Evolutionary conservation across 2,329 filamentous ascomycete genomes (phyloP), one percentile per base, ranked within the genome.

Genomic region (Colletotrichum ledebouriae): DNA sequence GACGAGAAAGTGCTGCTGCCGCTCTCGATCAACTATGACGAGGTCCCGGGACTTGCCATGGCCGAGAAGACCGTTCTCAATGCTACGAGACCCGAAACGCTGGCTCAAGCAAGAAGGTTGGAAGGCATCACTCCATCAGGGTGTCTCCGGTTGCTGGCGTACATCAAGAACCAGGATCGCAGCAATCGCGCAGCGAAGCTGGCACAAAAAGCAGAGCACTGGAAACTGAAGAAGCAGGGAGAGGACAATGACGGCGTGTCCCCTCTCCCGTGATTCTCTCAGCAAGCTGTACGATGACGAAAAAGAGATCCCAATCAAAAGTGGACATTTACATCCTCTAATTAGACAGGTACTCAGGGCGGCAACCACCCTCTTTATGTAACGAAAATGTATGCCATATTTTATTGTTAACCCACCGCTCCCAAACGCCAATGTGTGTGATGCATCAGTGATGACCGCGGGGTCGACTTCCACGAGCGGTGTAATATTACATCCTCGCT

Each of bases 31-130:
- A 89, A 98, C 73, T 99, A 98, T 74, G 85, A 88, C 49, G 74
- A 79, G 12, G 85, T 99, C 0, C 83, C 86, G 39, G 94, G 94
- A 0, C 82, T 99, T 59, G 94, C 92, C 63, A 86, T 89, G 42
- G 94, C 93, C 67, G 96, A 98, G 82, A 90, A 88, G 78, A 85
- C 88, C 33, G 86, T 91, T 4, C 83, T 99, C 41, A 86, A 87
- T 67, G 82, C 84, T 2, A 92, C 93, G 1, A 83, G 88, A 59
- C 96, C 96, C 0, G 93, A 97, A 79, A 97, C 89, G 69, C 84
- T 99, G 22, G 95, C 93, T 0, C 96, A 98, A 85, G 95, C 95
- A 37, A 86, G 94, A 56, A 84, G 96, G 13, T 88, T 98, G 11
- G 96, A 99, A 79, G 95, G 95, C 4, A 83, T 91, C 70, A 91